These are phyloP conservation scores for Podospora didyma DNA, from an alignment of 495 filamentous ascomycete genomes.

Conservation along the genomic window DNA sequence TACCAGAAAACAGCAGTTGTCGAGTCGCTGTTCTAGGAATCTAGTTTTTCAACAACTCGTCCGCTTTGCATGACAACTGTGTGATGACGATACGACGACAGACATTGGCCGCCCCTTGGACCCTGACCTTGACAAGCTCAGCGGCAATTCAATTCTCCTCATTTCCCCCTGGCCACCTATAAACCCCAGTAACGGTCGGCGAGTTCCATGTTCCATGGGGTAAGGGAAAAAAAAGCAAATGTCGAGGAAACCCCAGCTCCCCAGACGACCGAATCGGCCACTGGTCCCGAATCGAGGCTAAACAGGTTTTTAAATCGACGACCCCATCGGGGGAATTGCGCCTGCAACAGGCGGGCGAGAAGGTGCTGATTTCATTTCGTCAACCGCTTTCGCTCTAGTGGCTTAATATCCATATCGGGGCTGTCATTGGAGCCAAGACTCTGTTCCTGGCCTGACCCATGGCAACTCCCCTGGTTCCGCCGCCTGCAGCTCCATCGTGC, in stretches of 20 bases:
- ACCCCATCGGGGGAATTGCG: not conserved
- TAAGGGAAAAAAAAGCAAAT: not conserved
- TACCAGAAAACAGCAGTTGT: too few relatives aligned
- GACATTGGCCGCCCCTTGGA: too few relatives aligned
- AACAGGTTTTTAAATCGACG: not conserved
- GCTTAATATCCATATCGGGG: conserved; percentile 5
- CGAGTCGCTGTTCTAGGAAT: too few relatives aligned
- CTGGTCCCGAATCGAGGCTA: not conserved
- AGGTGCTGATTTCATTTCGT: conserved; percentile 12
- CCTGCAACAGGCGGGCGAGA: not conserved
- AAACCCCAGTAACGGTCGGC: too few relatives aligned
- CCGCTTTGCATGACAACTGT: too few relatives aligned
- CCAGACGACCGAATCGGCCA: not conserved
- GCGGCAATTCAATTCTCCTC: too few relatives aligned
- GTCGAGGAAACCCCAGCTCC: not conserved
- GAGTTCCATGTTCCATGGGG: not conserved
- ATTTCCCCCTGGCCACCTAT: too few relatives aligned
- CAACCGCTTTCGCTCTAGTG: conserved; percentile 14
- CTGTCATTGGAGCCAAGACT: conserved; percentile 11
- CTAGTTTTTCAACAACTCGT: too few relatives aligned
- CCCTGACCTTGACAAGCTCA: too few relatives aligned
- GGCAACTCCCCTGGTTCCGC: conserved; percentile 3
- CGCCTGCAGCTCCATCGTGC: conserved; percentile 13
- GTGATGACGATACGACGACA: too few relatives aligned
- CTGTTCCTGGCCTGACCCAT: conserved; percentile 19